Conservation (phyloP, 495 filamentous ascomycete genomes). For the Aspergillus steynii region DNA sequence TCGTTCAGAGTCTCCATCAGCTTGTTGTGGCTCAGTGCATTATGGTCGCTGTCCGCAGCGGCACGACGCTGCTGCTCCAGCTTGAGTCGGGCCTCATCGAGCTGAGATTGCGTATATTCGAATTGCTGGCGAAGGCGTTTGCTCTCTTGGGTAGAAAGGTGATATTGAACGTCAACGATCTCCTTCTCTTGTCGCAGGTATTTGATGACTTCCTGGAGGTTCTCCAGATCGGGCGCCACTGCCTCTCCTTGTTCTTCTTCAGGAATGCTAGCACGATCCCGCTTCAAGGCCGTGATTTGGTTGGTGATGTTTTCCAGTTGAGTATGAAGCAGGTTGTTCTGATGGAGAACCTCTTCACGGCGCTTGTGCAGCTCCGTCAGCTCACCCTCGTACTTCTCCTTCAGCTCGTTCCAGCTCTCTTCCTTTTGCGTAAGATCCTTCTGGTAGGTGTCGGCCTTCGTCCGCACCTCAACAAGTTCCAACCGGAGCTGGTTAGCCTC, state of each 20-base stretch:
- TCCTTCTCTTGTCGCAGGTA: constrained; percentile 96
- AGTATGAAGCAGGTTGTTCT: constrained; percentile 85
- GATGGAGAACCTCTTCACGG: constrained; percentile 75
- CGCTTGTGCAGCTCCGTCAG: constrained; percentile 73
- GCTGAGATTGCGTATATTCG: constrained; percentile 78
- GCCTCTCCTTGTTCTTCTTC: constrained; percentile 46
- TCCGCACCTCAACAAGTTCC: constrained; percentile 65
- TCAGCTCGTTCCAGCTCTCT: constrained; percentile 81
- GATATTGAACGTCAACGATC: constrained; percentile 92
- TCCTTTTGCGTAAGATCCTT: constrained; percentile 76
- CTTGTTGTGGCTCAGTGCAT: constrained; percentile 74
- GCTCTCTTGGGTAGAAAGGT: constrained; percentile 79
- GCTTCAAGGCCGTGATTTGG: constrained; percentile 75
- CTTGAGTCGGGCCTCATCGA: constrained; percentile 83
- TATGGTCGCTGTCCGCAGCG: constrained; percentile 70
- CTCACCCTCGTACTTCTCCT: constrained; percentile 79
- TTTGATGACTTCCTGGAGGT: constrained; percentile 82
- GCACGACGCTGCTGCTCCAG: constrained; percentile 82
- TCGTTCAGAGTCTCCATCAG: constrained; percentile 92
- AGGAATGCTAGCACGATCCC: constrained; percentile 59
- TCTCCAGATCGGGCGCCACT: constrained; percentile 57
- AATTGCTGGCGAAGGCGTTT: constrained; percentile 88
- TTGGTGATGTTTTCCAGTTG: constrained; percentile 80
- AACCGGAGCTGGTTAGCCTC: constrained; percentile 82
- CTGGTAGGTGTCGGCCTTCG: constrained; percentile 79